phyloP scores from a whole-genome alignment of 129 eudicot genomes.

The Scalesia atractyloides region DNA sequence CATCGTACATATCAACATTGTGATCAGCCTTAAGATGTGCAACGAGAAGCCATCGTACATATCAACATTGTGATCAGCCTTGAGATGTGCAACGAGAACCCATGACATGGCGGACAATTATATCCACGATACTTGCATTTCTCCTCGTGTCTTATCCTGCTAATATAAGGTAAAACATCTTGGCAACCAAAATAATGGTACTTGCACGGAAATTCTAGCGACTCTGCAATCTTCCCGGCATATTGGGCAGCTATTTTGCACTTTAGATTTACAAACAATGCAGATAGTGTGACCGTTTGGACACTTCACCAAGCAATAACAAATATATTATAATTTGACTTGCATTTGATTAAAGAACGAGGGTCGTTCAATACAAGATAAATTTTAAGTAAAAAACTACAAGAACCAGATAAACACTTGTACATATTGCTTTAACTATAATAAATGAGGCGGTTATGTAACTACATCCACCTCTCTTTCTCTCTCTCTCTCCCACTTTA shows the following conservation, averaged over 20 bases:
- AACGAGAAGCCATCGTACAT: constrained; percentile 63
- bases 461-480: no score
- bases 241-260: constrained; percentile 56
- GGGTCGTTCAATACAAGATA: no score
- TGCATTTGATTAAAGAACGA: background rate
- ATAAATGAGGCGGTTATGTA: no score
- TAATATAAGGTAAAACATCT: constrained; percentile 51
- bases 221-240: constrained; percentile 64
- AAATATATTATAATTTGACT: constrained; percentile 5
- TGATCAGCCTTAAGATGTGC: constrained; percentile 62
- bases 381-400: no score
- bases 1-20: constrained; percentile 64
- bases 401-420: no score
- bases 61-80: constrained; percentile 59
- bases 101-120: constrained; percentile 50
- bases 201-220: constrained; percentile 61
- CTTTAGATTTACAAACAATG: constrained; percentile 53
- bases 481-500: no score
- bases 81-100: constrained; percentile 58
- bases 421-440: no score
- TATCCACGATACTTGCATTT: constrained; percentile 61
- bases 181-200: constrained; percentile 63
- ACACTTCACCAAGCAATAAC: constrained; percentile 42
- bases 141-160: constrained; percentile 52
- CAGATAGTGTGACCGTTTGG: constrained; percentile 74